Base-by-base conservation (phyloP, 495 filamentous ascomycete genomes). In the Penicillium cinerascens region DNA sequence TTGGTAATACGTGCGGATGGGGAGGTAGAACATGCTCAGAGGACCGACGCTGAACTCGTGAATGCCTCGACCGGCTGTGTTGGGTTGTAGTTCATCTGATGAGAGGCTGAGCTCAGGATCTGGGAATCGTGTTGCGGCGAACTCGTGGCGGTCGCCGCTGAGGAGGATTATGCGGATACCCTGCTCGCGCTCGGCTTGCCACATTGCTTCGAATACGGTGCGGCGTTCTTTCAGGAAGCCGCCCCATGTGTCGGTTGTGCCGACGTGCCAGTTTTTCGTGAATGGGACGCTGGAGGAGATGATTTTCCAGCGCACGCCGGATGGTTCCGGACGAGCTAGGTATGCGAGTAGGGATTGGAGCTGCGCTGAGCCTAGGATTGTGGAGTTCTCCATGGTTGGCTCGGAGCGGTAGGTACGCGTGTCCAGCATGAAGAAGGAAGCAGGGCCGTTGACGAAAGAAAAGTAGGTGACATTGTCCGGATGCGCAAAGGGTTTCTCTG, bases 201-300 rank as follows among this genome's bases (percentile, higher is more conserved):
- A 97, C 83, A 96, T 96, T 8, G 87, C 86, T 61, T 96, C 85
- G 39, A 97, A 83, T 40, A 98, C 81, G 51, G 70, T 79, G 25
- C 76, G 79, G 15, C 93, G 84, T 70, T 98, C 93, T 40, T 76
- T 58, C 11, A 96, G 75, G 69, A 91, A 96, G 0, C 90, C 91
- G 33, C 86, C 90, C 93, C 93, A 98, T 3, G 93, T 97, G 62
- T 98, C 93, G 38, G 80, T 74, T 4, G 77, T 82, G 49, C 89
- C 88, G 56, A 93, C 78, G 23, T 78, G 83, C 93, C 93, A 98
- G 70, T 98, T 98, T 68, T 95, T 92, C 13, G 93, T 97, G 70
- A 98, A 96, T 0, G 93, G 93, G 26, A 97, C 84, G 25, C 86
- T 88, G 42, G 87, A 89, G 5, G 88, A 82, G 33, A 98, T 70